These are phyloP conservation scores for Vararia minispora DNA, from an alignment of 768 basidiomycete species.

Conservation along the genomic window DNA sequence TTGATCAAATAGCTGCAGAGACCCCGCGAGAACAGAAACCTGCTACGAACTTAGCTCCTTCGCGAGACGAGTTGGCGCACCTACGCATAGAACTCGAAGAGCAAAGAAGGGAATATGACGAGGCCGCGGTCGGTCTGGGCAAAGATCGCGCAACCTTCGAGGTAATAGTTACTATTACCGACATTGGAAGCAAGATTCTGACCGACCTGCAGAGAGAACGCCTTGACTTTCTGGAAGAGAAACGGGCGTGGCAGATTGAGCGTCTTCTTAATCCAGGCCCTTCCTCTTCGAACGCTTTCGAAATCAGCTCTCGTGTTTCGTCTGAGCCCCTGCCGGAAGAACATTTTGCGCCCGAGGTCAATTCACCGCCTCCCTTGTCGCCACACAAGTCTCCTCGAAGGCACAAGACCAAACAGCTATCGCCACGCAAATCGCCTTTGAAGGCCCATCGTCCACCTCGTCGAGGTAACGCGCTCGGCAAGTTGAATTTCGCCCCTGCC, in stretches of 20 bases:
- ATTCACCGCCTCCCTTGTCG: too few relatives aligned
- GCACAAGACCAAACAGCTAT: slow-evolving; percentile 1
- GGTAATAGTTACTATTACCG: slow-evolving; percentile 27
- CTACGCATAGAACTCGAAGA: slow-evolving; percentile 48
- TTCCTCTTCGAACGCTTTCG: slow-evolving; percentile 14
- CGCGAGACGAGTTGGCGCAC: slow-evolving; percentile 40
- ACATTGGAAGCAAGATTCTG: not conserved
- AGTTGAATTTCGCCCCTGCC: slow-evolving; percentile 26
- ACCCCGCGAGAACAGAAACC: not conserved
- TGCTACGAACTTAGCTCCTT: too few relatives aligned
- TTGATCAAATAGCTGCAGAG: slow-evolving; percentile 36
- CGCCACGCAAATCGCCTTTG: slow-evolving; percentile 27
- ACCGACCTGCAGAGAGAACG: slow-evolving; percentile 40
- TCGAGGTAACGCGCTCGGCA: slow-evolving; percentile 23
- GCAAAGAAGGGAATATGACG: slow-evolving; percentile 53
- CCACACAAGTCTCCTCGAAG: slow-evolving; percentile 35
- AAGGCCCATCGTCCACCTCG: too few relatives aligned
- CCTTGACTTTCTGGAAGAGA: slow-evolving; percentile 53
- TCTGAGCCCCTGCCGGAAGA: too few relatives aligned
- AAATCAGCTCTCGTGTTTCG: too few relatives aligned
- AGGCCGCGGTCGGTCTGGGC: slow-evolving; percentile 50
- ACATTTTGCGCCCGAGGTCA: too few relatives aligned
- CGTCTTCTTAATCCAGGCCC: slow-evolving; percentile 36
- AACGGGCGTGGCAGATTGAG: slow-evolving; percentile 60
- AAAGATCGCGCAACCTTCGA: slow-evolving; percentile 57